Conservation (phyloP, 129 eudicot genomes). For the Escallonia rubra region DNA sequence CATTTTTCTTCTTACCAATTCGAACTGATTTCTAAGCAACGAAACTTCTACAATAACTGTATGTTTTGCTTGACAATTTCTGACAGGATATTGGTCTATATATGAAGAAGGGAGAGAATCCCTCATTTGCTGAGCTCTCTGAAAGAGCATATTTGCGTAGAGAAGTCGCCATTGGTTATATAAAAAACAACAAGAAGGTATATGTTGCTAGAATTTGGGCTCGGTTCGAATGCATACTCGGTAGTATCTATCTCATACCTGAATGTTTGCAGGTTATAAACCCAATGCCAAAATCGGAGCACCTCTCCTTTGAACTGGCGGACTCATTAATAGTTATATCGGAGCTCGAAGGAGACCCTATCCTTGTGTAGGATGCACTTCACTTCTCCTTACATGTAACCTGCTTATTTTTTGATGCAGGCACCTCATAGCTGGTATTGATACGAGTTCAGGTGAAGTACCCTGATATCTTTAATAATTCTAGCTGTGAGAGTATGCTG, state of each 20-base stretch:
- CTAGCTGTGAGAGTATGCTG: no score
- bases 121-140: slow-evolving; percentile 74
- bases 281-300: slow-evolving; percentile 80
- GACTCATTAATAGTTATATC: slow-evolving; percentile 87
- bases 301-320: slow-evolving; percentile 47
- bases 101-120: slow-evolving; percentile 75
- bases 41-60: no score
- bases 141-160: slow-evolving; percentile 81
- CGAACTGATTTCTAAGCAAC: no score
- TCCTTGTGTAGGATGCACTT: slow-evolving; percentile 27
- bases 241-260: background rate
- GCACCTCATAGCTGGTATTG: background rate
- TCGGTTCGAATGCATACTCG: no score
- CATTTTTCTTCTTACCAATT: no score
- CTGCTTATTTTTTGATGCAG: background rate
- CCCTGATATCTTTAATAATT: no score
- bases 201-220: no score
- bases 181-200: slow-evolving; percentile 82
- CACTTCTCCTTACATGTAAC: no score
- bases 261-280: slow-evolving; percentile 65
- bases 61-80: background rate
- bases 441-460: no score
- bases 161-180: slow-evolving; percentile 96
- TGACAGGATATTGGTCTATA: slow-evolving; percentile 72
- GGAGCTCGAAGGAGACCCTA: slow-evolving; percentile 78